Conservation (phyloP, 1,284 basidiomycete species). For the Anthracocystis panici-leucophaei region DNA sequence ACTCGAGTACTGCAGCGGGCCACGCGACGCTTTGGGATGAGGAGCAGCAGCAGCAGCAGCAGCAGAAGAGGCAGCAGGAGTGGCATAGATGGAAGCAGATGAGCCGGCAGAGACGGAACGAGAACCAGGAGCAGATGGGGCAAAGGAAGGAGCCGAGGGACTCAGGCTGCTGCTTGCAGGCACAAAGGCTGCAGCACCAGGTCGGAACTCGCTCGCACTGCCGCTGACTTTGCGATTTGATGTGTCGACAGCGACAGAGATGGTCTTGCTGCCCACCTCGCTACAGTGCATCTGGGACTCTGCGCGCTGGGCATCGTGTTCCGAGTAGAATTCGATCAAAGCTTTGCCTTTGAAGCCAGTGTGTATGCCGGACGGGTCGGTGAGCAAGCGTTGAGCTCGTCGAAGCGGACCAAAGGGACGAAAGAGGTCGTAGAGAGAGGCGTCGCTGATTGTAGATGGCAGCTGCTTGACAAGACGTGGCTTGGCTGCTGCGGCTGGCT, state of each 20-base stretch:
- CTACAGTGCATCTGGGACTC: slow-evolving; percentile 61
- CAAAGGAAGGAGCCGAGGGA: slow-evolving; percentile 53
- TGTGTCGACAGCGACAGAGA: slow-evolving; percentile 57
- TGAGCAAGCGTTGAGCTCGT: slow-evolving; percentile 54
- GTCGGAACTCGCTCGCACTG: slow-evolving; percentile 47
- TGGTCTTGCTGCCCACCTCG: slow-evolving; percentile 58
- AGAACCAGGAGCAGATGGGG: slow-evolving; percentile 30
- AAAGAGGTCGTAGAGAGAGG: slow-evolving; percentile 60
- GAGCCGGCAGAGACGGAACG: slow-evolving; percentile 51
- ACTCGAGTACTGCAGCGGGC: slow-evolving; percentile 53
- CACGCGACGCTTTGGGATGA: slow-evolving; percentile 19
- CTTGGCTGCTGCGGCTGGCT: slow-evolving; percentile 49
- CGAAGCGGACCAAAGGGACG: slow-evolving; percentile 58
- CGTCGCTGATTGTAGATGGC: slow-evolving; percentile 50
- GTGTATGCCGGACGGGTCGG: slow-evolving; percentile 55
- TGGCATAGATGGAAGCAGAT: slow-evolving; percentile 50
- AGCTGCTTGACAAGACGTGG: slow-evolving; percentile 63
- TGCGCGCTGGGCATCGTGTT: slow-evolving; percentile 55
- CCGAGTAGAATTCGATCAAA: slow-evolving; percentile 52
- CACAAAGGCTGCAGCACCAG: slow-evolving; percentile 54
- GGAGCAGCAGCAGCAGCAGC: slow-evolving; percentile 6
- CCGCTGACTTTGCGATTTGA: slow-evolving; percentile 35
- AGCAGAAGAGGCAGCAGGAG: slow-evolving; percentile 8
- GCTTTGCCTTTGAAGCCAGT: slow-evolving; percentile 65
- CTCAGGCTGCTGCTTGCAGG: slow-evolving; percentile 42